phyloP scores from a whole-genome alignment of 768 basidiomycete genomes.

The Gloeostereum incarnatum region DNA sequence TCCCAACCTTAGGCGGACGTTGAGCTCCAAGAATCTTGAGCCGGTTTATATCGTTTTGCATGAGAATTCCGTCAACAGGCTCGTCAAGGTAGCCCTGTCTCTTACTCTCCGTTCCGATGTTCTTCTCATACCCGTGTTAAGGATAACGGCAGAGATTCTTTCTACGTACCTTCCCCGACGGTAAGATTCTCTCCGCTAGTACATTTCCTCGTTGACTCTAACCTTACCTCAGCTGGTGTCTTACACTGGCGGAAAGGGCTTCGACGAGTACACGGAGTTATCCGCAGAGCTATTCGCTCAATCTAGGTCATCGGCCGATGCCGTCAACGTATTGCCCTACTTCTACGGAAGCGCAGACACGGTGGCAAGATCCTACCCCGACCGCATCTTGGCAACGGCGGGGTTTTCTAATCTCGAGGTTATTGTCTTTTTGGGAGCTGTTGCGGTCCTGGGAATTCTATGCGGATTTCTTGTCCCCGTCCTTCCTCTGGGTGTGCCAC shows the following conservation, averaged over 20 bases:
- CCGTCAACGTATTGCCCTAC: conserved; percentile 30
- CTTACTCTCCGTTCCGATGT: no score
- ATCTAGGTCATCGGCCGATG: conserved; percentile 26
- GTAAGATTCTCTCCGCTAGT: conserved; percentile 12
- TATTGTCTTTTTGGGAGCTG: conserved; percentile 13
- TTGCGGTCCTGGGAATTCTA: conserved; percentile 20
- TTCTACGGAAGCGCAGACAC: conserved; percentile 24
- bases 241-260: conserved; percentile 25
- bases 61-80: conserved; percentile 26
- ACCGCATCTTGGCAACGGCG: conserved; percentile 18
- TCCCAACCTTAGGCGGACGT: conserved; percentile 11
- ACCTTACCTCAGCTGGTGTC: conserved; percentile 21
- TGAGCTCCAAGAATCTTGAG: conserved; percentile 19
- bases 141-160: conserved; percentile 29
- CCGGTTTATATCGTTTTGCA: conserved; percentile 19
- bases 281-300: conserved; percentile 21
- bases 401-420: conserved; percentile 14
- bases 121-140: no score
- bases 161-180: conserved; percentile 30
- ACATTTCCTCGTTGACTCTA: not conserved
- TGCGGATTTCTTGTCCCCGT: conserved; percentile 19
- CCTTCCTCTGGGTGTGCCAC: conserved; percentile 18
- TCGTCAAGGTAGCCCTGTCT: no score
- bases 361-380: conserved; percentile 25
- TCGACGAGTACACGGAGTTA: conserved; percentile 27